Evolutionary conservation across 2,329 filamentous ascomycete species (phyloP), one percentile per base, ranked within the genome.

Genomic region (Fusarium nematophilum): DNA sequence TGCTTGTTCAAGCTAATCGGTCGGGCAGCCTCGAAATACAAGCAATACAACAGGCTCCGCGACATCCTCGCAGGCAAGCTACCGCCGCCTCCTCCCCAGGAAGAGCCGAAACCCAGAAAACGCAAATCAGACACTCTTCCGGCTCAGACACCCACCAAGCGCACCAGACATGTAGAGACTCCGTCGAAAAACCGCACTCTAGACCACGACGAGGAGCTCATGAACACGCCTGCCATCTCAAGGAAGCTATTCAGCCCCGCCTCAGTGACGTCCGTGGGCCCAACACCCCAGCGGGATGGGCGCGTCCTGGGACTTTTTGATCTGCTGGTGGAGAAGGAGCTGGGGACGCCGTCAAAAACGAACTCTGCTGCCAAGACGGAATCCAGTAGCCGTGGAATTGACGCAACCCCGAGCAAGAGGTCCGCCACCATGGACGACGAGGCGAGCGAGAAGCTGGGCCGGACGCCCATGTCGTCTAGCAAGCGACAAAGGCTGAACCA

Each of bases 281-380:
- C 91, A 2, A 95, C 91, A 10, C 91, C 91, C 3, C 91, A 94
- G 69, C 86, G 87, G 58, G 90, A 94, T 71, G 91, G 91, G 23
- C 85, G 86, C 15, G 88, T 93, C 1, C 80, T 95, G 3, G 90
- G 91, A 5, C 76, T 95, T 14, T 95, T 95, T 70, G 91, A 94
- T 69, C 76, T 90, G 9, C 76, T 92, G 7, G 77, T 79, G 21
- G 80, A 84, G 52, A 78, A 79, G 34, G 79, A 80, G 17, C 73
- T 80, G 18, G 77, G 77, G 26, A 83, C 82, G 5, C 83, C 84
- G 1, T 82, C 83, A 5, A 82, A 77, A 43, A 79, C 52, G n/a
- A 62, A 67, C 13, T 65, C 53, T 10, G 37, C 55, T 7, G 42
- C 57, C 15, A 59, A 77, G 71, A 54, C 47, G 9, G 46, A 49